These are phyloP conservation scores for Persicaria maculosa DNA, from an alignment of 148 eudicot genomes.

Conservation along the genomic window DNA sequence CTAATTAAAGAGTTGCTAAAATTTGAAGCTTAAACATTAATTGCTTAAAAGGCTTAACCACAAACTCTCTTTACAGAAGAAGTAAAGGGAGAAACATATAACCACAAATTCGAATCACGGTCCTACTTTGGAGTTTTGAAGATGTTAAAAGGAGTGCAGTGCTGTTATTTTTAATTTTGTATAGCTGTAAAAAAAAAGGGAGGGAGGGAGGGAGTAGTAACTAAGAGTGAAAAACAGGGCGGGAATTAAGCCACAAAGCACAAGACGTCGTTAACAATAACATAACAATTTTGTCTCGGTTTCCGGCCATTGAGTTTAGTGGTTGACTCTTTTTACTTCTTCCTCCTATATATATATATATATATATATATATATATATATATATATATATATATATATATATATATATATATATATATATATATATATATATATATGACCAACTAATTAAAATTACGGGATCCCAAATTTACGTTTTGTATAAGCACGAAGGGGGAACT, in stretches of 20 bases:
- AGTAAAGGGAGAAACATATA: not conserved
- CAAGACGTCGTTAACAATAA: not conserved
- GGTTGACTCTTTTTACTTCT: no score
- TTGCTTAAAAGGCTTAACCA: no score
- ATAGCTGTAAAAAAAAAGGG: not conserved
- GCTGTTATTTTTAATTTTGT: not conserved
- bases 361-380: no score
- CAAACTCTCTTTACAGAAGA: no score
- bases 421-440: no score
- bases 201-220: not conserved
- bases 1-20: no score
- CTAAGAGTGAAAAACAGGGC: not conserved
- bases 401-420: no score
- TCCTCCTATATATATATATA: not conserved
- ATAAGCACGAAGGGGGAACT: no score
- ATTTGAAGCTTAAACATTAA: no score
- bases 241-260: slow-evolving; percentile 7
- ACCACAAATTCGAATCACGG: not conserved
- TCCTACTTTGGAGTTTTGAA: slow-evolving; percentile 4
- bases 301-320: not conserved
- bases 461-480: not conserved
- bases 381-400: no score
- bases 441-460: not conserved
- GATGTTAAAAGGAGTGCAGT: not conserved
- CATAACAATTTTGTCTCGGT: not conserved